Base-by-base conservation (phyloP, 441 rosid genomes). In the Pelargonium citronellum region DNA sequence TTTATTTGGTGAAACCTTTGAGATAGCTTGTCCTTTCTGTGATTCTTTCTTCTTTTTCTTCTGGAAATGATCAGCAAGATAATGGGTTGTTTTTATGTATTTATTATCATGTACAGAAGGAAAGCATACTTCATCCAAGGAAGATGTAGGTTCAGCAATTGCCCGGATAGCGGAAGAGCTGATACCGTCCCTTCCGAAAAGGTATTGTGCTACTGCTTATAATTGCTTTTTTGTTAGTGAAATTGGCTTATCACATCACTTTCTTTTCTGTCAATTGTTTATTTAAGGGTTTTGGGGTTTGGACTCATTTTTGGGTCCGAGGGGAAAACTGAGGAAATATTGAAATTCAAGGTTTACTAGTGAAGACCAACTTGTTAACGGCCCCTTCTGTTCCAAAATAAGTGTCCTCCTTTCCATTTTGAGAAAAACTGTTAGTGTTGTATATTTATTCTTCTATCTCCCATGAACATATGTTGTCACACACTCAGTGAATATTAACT, bases 111-210 rank as follows among this genome's bases (percentile, higher is more conserved):
- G 66, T 75, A 71, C 83, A 78, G 81, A 69, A 68, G 62, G 63
- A 69, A 75, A 53, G 41, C 69, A 41, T 37, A 30, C 66, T 61
- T 67, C 27, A 43, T 43, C 70, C 16, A 65, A 73, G 61, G 69
- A 72, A 64, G 78, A 82, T 63, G 69, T 63, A 71, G 81, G 78
- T 72, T 53, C 82, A 1, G 67, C 60, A 41, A 64, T 83, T 34
- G 64, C 78, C 57, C 71, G 75, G 68, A 77, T 66, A 49, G 78
- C 83, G n/a, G 74, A 85, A 75, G 85, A 79, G 77, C 69, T 81
- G 30, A 43, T 86, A 55, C 91, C 89, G 13, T 83, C 82, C 49
- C 73, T 89, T 71, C 75, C 87, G 6, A 75, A 77, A 74, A 89
- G 93, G 96, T 92, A 78, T 19, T 55, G 10, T 46, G 12, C 67